Evolutionary conservation across 176 grass and related monocot species (phyloP), one percentile per base, ranked within the genome.

Genomic region (Aegilops sharonensis): DNA sequence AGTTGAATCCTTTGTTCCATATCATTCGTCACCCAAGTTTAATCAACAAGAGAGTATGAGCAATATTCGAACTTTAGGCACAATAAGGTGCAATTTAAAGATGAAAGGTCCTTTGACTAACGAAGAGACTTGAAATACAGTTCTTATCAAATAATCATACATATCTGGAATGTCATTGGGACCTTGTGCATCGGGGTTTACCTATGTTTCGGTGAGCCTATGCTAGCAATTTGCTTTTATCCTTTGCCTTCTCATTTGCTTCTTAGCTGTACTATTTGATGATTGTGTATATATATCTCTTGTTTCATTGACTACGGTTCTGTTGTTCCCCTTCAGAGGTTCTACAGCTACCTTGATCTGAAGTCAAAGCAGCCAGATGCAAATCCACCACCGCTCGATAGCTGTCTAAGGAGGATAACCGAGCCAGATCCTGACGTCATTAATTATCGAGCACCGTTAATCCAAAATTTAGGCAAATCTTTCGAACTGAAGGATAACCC

Each of bases 401-500:
- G 42, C 81, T 89, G 85, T 86, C 86, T 98, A 52, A 92, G 83
- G 84, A 89, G 81, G 82, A 94, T 95, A 84, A 93, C 86, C 6
- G 84, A 91, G 86, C 89, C 88, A 64, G 81, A 95, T 82, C 81
- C 88, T 81, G 81, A 89, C 66, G 29, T 91, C 27, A 61, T 98
- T 82, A 88, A 81, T 64, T 68, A 77, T 78, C 80, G 86, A 72
- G 73, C 70, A 47, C 76, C 82, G 48, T 43, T 90, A 50, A 80
- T 94, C n/a, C 72, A 95, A 36, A 88, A 89, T 42, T 68, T 98
- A 77, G 37, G 67, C 81, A 92, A 91, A 83, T 8, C 78, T 45
- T 98, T 98, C 15, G 88, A 91, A 25, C 81, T 98, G 12, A 95
- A 87, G 88, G 96, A 98, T 32, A 98, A 95, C 66, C 93, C 91